Base-by-base conservation (phyloP, 371 early-diverging fungal species). In the Circinella minor region DNA sequence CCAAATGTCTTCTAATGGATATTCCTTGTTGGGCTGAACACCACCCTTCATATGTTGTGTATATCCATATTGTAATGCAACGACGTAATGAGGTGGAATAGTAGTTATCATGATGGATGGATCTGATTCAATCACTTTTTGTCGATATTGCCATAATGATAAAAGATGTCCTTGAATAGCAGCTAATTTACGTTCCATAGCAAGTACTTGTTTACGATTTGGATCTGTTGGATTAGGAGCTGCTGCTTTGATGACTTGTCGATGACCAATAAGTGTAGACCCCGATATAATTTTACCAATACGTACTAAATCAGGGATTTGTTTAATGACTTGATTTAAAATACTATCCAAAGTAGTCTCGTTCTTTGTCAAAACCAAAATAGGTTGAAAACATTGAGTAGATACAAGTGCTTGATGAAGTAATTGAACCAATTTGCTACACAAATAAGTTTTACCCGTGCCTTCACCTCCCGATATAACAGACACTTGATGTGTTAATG, bases 361-460 rank as follows among this genome's bases (percentile, higher is more conserved):
- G 4, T 70, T 68, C 38, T 77, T 71, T 3, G 81, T 61, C 7
- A 84, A 55, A 0, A 84, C 66, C 27, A 84, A 55, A 4, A 84
- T 65, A 1, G 81, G 80, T 38, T 78, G 81, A 46, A 71, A 72
- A 18, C 73, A 77, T 37, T 78, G 81, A 1, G 75, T 69, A 0
- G 55, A 51, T 8, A 55, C 54, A 5, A 84, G 36, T 1, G 74
- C 77, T 18, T 74, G 72, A 13, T 78, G 73, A 13, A 74, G 63
- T 13, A 84, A 34, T 34, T 72, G 62, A 1, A 77, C 72, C 4
- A 84, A 27, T 62, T 84, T 84, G 47, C 63, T 48, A 0, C 77
- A 78, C 46, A 84, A 55, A 64, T 61, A 77, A 0, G 84, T 81
- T 47, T 84, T 84, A 0, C 84, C 84, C 9, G 84, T 78, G 9